Conservation (phyloP, 805 yeast species). For the Myxozyma geophila region DNA sequence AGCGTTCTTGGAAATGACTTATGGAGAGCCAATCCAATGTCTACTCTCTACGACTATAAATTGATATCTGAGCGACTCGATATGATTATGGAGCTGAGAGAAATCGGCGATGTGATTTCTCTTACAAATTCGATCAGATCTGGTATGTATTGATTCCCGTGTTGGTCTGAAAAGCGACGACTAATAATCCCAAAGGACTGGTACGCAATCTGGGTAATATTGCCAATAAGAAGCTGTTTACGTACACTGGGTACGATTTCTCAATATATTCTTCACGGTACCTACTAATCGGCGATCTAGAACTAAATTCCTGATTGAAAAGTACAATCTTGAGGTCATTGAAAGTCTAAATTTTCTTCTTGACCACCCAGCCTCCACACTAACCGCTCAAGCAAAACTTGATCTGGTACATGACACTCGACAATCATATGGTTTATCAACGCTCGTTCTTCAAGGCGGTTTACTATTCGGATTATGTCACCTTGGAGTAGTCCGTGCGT, state of each 20-base stretch:
- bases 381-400: conserved; percentile 56
- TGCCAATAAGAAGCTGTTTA: conserved; percentile 75
- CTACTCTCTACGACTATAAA: conserved; percentile 80
- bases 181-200: conserved; percentile 50
- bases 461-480: conserved; percentile 93
- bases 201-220: conserved; percentile 92
- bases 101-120: conserved; percentile 58
- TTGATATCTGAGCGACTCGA: conserved; percentile 76
- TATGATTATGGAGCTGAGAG: conserved; percentile 64
- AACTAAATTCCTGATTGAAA: conserved; percentile 86
- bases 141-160: conserved; percentile 42
- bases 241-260: conserved; percentile 60
- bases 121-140: conserved; percentile 74
- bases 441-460: conserved; percentile 91
- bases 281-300: conserved; percentile 44
- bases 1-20: conserved; percentile 48
- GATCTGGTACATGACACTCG: conserved; percentile 85
- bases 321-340: conserved; percentile 76
- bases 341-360: conserved; percentile 64
- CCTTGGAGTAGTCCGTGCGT: conserved; percentile 85
- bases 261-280: not conserved
- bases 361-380: conserved; percentile 40
- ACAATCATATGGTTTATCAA: conserved; percentile 88
- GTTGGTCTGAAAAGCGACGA: too few relatives aligned
- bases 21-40: conserved; percentile 64